Base-by-base conservation (phyloP, 176 grass and related monocot genomes). In the Paspalum notatum region DNA sequence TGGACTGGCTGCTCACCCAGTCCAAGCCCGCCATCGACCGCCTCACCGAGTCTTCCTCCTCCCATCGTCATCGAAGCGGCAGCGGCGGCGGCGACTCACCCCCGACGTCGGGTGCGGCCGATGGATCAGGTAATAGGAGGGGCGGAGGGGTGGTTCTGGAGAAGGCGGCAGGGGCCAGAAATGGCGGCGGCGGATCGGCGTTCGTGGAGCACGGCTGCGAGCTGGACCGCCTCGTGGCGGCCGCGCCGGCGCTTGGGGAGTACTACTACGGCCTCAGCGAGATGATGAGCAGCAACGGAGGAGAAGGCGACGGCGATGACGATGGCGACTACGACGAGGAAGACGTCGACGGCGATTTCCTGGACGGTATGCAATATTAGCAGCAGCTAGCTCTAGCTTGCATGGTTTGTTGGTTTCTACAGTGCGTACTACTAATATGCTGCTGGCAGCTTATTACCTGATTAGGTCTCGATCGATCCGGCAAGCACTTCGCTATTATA, bases 1-100 rank as follows among this genome's bases (percentile, higher is more conserved):
- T 97, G 52, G 85, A 94, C 77, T 97, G 94, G 94, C 91, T 97
- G 37, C 89, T 97, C 41, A 94, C 89, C 21, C 86, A 90, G 81
- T 89, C 94, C 60, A 97, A 97, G 62, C 62, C 85, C 17, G 90
- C 89, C 72, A 97, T 97, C 32, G 85, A 94, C 52, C 82, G 84
- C 6, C 86, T 94, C 39, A 56, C 46, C 22, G 74, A 80, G 20
- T 6, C 78, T 21, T 20, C 22, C 32, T 46, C 71, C 38, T 66
- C 71, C 3, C 72, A 68, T 4, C 78, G 43, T 5, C 2, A 11
- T 66, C 39, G 25, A 43, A 32, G 17, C n/a, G 26, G 52, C 22
- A 7, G 70, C 55, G 38, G 38, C 40, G 71, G 49, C 37, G 57
- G 38, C 0, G 48, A 47, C 50, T 89, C 82, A 1, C 44, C 78